These are phyloP conservation scores for Leptographium wingfieldii DNA, from an alignment of 2,329 filamentous ascomycete species.

Conservation along the genomic window DNA sequence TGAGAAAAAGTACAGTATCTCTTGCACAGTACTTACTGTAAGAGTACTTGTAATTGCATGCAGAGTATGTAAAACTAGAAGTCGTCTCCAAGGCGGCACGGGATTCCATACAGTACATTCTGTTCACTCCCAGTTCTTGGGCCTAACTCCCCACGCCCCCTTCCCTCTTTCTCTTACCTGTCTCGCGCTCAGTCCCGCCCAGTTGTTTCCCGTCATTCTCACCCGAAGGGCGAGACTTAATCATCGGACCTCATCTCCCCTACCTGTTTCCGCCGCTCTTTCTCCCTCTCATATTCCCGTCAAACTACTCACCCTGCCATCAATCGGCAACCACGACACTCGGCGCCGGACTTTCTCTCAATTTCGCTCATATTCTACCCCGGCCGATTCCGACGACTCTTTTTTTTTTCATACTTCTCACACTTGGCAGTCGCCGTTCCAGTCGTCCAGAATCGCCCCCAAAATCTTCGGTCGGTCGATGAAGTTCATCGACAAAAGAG, in stretches of 20 bases:
- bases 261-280: neutral
- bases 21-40: neutral
- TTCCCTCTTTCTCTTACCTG: neutral
- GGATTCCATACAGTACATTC: neutral
- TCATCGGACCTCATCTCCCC: constrained; percentile 9
- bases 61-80: neutral
- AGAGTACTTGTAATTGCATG: neutral
- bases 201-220: neutral
- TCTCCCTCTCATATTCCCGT: neutral
- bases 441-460: neutral
- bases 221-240: constrained; percentile 8
- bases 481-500: neutral
- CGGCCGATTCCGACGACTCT: neutral
- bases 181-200: constrained; percentile 3
- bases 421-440: neutral
- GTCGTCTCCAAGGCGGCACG: too few species aligned
- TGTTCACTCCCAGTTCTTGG: neutral
- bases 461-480: neutral
- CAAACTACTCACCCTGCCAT: neutral
- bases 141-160: constrained; percentile 2
- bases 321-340: constrained; percentile 2
- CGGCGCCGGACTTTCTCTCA: neutral
- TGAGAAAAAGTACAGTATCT: neutral
- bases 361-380: neutral
- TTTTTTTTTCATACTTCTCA: neutral